Base-by-base conservation (phyloP, 1,284 basidiomycete species). In the Neotropicomus parvogracilis region DNA sequence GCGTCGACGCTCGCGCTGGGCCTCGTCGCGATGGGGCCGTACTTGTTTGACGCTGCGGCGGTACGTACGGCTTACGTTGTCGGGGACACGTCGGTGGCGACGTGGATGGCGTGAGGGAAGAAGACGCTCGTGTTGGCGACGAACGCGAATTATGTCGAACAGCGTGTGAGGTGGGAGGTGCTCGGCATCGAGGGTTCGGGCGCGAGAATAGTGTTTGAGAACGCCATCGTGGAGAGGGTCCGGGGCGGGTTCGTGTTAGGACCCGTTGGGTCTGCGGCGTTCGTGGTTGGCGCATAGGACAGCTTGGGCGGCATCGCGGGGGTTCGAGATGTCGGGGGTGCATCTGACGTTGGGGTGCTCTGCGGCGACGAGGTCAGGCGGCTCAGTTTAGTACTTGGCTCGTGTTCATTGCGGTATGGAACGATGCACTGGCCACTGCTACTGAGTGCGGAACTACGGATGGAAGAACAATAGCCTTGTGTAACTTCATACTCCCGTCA, bases 1-100 rank as follows among this genome's bases (percentile, higher is more conserved):
- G 74, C 81, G 0, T 81, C 82, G 0, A 51, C 59, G 3, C 73
- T 88, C 24, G 81, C 83, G 2, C 60, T 60, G 31, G 66, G 71
- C 13, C 56, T 77, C 4, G 63, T 70, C 2, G 50, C 57, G 3
- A 67, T 78, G 41, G 69, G 69, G 4, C 59, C 64, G 0, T 75
- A 71, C 62, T 56, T 78, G 46, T 65, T 75, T 17, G 48, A 58
- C 33, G 64, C 70, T 3, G 14, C 37, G 2, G 67, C 69, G 0
- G 41, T 50, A 28, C 61, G 68, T 46, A 54, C 46, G 10, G 57
- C 66, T 44, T 63, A 66, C 44, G 46, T 63, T 6, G 36, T 59
- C 2, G 55, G 64, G 20, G 65, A 70, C 2, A 62, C 68, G 5
- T 72, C 75, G 19, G 58, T 74, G 13, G 72, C 70, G 1, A 52